phyloP scores from a whole-genome alignment of 306 rosid genomes.

The Cucurbita ficifolia region DNA sequence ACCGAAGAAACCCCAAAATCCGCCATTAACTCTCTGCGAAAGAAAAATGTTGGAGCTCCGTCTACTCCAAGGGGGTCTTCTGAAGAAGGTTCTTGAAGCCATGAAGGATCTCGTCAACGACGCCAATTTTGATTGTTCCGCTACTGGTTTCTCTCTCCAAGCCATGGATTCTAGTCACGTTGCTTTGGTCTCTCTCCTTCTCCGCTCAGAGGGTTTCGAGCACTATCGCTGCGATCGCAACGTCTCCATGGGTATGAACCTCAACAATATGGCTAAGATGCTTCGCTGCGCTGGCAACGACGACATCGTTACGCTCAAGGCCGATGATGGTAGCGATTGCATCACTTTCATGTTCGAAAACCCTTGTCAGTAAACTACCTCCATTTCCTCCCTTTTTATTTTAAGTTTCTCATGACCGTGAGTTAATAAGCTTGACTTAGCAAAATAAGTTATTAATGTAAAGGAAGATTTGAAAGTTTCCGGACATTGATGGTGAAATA shows the following conservation, averaged over 20 bases:
- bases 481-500: not conserved
- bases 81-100: conserved; percentile 14
- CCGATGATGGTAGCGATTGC: conserved; percentile 49
- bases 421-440: too few species aligned
- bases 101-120: conserved; percentile 51
- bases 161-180: conserved; percentile 68
- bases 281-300: conserved; percentile 41
- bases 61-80: conserved; percentile 10
- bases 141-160: conserved; percentile 40
- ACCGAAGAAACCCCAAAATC: conserved; percentile 37
- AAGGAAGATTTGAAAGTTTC: too few species aligned
- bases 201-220: conserved; percentile 54
- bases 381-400: not conserved
- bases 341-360: conserved; percentile 58
- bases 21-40: conserved; percentile 19
- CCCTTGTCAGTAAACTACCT: conserved; percentile 24
- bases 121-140: conserved; percentile 34
- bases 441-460: not conserved
- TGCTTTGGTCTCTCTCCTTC: conserved; percentile 30
- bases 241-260: conserved; percentile 49
- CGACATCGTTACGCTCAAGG: conserved; percentile 49
- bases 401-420: not conserved
- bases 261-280: conserved; percentile 55
- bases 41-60: conserved; percentile 6
- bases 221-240: conserved; percentile 59